Base-by-base conservation (phyloP, 306 rosid genomes). In the Fagus crenata region DNA sequence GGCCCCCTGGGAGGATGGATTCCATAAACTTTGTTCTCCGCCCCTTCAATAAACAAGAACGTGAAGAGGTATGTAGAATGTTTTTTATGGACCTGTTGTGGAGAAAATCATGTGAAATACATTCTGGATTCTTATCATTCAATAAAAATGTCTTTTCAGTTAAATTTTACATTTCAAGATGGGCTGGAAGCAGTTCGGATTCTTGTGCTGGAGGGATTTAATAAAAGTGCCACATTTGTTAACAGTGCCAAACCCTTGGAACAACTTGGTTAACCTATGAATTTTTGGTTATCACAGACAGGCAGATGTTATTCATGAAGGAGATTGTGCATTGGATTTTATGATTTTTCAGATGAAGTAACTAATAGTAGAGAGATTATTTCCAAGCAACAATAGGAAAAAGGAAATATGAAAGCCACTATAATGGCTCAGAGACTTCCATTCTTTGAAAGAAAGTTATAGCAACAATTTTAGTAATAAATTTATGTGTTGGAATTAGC, bases 191-290 rank as follows among this genome's bases (percentile, higher is more conserved):
- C 96, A 0, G 78, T 92, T 59, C 88, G 95, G 79, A 90, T 90
- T 77, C 95, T 92, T 86, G 88, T 90, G 87, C 85, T 89, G 13
- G 89, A 92, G 83, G 97, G 97, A 43, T 85, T 92, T 69, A 84
- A 92, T 81, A 95, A 92, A 85, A 89, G 89, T 42, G 89, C 91
- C 32, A 88, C 88, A 43, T 85, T 85, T 75, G 86, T 85, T 67
- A 85, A 88, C 79, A 83, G 81, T 69, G 78, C 80, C 81, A 85
- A 83, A 68, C 71, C 87, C 78, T 33, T 83, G 81, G 89, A 83
- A 69, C 91, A 85, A 59, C 78, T 72, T n/a, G 86, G 91, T 42
- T 88, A 78, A 79, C 60, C 67, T 4, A 22, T 46, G 11, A 32
- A 36, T 54, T 56, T 63, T 15, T 51, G 43, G 49, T 39, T 31